Percentiles rank a stretch among this genome's conserved stretches.
These are phyloP conservation scores for Chaetomium sp. DNA, from an alignment of 2,329 filamentous ascomycete species.

Conservation along the genomic window DNA sequence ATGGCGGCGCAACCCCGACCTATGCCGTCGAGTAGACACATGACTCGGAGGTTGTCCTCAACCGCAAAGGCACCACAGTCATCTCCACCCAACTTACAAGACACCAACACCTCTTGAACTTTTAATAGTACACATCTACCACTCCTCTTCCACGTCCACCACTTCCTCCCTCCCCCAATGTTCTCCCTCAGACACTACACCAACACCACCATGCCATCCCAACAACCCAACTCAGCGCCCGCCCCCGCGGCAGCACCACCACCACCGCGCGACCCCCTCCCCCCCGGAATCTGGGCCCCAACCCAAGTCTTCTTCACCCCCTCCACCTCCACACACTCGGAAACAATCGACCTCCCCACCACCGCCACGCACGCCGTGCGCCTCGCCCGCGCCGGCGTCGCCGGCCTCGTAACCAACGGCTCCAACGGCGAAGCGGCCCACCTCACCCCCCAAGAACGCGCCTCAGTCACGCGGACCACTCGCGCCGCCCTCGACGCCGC, in stretches of 20 bases:
- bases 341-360: slow-evolving; percentile 11
- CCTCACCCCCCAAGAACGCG: slow-evolving; percentile 1
- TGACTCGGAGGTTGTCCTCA: not conserved
- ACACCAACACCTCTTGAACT: no score
- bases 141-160: not conserved
- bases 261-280: slow-evolving; percentile 2
- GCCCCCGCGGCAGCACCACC: not conserved
- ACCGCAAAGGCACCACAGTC: not conserved
- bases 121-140: not conserved
- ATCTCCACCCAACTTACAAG: not conserved
- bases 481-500: slow-evolving; percentile 11
- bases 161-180: not conserved
- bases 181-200: not conserved
- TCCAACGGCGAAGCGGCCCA: slow-evolving; percentile 18
- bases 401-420: slow-evolving; percentile 16
- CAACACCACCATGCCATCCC: slow-evolving; percentile 2
- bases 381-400: slow-evolving; percentile 14
- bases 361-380: slow-evolving; percentile 9
- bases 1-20: no score
- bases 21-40: not conserved
- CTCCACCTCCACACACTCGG: not conserved
- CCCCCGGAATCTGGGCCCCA: slow-evolving; percentile 12
- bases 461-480: not conserved
- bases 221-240: not conserved
- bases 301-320: slow-evolving; percentile 15